Evolutionary conservation across 2,329 filamentous ascomycete species (phyloP).

Genomic region (Fusarium albidum): DNA sequence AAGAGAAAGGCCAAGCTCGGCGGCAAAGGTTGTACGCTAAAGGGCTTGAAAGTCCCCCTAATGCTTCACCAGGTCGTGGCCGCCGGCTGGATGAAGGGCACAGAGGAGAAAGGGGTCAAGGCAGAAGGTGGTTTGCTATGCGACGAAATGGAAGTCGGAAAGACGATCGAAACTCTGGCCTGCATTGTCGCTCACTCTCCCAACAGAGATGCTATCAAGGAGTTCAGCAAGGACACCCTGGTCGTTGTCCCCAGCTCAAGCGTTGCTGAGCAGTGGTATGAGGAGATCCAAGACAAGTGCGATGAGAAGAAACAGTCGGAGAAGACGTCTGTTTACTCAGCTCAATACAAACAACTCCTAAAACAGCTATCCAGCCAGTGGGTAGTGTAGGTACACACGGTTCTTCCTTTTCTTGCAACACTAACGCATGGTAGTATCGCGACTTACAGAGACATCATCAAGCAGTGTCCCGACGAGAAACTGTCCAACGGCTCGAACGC

Average conservation of each 20-base stretch:
- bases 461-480: constrained; percentile 13
- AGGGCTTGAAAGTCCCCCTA: constrained; percentile 42
- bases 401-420: not conserved
- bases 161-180: constrained; percentile 78
- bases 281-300: constrained; percentile 38
- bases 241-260: constrained; percentile 42
- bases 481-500: not conserved
- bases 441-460: constrained; percentile 40
- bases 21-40: constrained; percentile 4
- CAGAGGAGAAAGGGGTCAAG: constrained; percentile 49
- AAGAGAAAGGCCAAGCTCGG: constrained; percentile 14
- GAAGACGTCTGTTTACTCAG: constrained; percentile 19
- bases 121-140: constrained; percentile 68
- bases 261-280: constrained; percentile 41
- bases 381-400: constrained; percentile 15
- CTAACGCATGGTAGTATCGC: constrained; percentile 37
- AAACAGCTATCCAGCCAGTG: not conserved
- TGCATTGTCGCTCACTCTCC: constrained; percentile 70
- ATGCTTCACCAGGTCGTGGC: constrained; percentile 61
- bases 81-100: constrained; percentile 60
- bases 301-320: constrained; percentile 15
- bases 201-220: constrained; percentile 44
- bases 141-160: constrained; percentile 72
- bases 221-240: constrained; percentile 48
- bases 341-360: not conserved